Evolutionary conservation across 768 basidiomycete genomes (phyloP).

Genomic region (Panaeolus papilionaceus): DNA sequence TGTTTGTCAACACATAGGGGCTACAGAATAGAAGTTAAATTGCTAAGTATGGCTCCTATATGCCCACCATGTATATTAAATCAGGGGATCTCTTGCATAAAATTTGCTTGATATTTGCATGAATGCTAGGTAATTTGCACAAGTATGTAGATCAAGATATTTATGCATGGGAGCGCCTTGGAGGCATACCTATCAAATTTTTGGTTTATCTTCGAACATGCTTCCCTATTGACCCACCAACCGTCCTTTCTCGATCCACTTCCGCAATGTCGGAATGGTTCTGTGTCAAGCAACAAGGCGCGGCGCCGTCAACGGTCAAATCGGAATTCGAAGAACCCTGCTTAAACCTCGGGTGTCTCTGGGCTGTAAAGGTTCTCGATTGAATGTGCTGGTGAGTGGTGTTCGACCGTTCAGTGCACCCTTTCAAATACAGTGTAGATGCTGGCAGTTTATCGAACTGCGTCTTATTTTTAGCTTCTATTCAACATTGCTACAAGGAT

Average conservation of each 20-base stretch:
- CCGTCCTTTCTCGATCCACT: background rate
- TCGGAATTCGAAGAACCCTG: background rate
- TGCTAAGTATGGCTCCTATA: no score
- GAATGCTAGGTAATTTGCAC: background rate
- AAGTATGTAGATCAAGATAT: background rate
- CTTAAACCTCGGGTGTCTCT: background rate
- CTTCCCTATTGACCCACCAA: background rate
- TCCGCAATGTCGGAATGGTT: background rate
- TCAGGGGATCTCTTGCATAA: background rate
- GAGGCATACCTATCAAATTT: background rate
- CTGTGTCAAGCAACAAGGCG: background rate
- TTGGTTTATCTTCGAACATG: background rate
- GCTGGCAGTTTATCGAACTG: background rate
- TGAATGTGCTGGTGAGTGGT: background rate
- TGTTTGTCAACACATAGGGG: background rate
- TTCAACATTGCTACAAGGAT: background rate
- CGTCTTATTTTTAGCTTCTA: background rate
- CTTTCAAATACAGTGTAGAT: background rate
- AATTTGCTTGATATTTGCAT: background rate
- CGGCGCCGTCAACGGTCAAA: background rate
- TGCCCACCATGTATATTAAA: background rate
- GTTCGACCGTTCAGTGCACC: background rate
- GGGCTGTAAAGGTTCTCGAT: background rate
- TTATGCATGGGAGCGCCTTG: background rate
- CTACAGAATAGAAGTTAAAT: background rate